Evolutionary conservation across 2,329 filamentous ascomycete genomes (phyloP), one percentile per base, ranked within the genome.

Genomic region (Penicillium sp.): DNA sequence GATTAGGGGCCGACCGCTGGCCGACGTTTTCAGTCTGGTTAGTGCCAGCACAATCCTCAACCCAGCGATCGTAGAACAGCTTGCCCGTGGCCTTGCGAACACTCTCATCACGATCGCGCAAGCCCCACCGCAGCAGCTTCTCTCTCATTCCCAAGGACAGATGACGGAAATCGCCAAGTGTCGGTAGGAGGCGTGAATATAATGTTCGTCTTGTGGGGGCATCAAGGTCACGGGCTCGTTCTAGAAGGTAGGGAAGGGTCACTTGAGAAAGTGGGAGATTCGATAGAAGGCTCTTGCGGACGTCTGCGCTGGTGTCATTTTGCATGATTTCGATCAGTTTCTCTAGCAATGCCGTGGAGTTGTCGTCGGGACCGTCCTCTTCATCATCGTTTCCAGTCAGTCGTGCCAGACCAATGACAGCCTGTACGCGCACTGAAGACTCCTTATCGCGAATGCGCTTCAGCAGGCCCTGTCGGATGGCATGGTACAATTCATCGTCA

Each of bases 41-140:
- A 1, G 85, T 82, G 2, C 89, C 89, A 6, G 90, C 92, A 68
- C 93, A 97, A 70, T 98, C 92, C 71, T 98, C 94, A 61, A 99
- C 94, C 95, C 95, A 99, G n/a, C 92, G 87, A 71, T 97, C 93
- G 61, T 90, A 87, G 78, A 99, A 99, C 6, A 98, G 82, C 47
- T 91, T 89, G 7, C 90, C 92, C 3, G 95, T 91, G 9, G 94
- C 94, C 74, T 96, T 96, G 54, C 93, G 87, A 13, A 99, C 95
- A 66, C 90, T 92, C 66, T 98, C 94, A 66, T 99, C 95, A 75
- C 95, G 87, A 73, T 99, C 95, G 40, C 93, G 87, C 41, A 99
- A 81, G 52, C 95, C 95, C 95, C 95, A 99, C 40, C 95, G 87
- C 31, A 99, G 83, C 35, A 99, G 83, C 76, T 98, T 98, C 76